Evolutionary conservation across 2,329 filamentous ascomycete species (phyloP), one percentile per base, ranked within the genome.

Genomic region (Nemania sp.): DNA sequence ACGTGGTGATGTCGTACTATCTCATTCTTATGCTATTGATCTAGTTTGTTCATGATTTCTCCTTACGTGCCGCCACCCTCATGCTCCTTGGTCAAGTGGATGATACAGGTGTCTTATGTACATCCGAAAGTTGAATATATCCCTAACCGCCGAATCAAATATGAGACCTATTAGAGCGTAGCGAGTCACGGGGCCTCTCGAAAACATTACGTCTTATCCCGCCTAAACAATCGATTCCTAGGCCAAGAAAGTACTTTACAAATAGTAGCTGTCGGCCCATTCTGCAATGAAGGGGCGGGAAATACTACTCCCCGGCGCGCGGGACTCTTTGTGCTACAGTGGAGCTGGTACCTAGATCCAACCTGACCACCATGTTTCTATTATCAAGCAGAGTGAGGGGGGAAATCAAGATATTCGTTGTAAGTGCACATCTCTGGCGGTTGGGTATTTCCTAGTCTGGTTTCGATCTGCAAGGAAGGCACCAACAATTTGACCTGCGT

Each of bases 191-290:
- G 51, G 63, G 38, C 43, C 43, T 45, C 29, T 66, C 13, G 24
- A 66, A 49, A 1, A 51, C 20, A 51, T 27, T 11, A 38, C 47
- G 35, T n/a, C 38, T n/a, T 32, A 20, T 18, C 26, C 32, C 32
- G 32, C 10, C 38, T 20, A 10, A 24, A 57, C 3, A 11, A n/a
- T 8, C 8, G 22, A 29, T 29, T 47, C 41, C 10, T 15, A 43
- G 15, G 41, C 8, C 26, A 18, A n/a, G n/a, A 1, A 59, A 41
- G 51, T 61, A 56, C 43, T 61, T 41, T 66, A 61, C 57, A 56
- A 66, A 26, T 18, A 51, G 24, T 24, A 27, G 20, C 22, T 24
- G 3, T 62, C 52, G 58, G 52, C 52, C 43, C 35, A 53, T 45
- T 11, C 32, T 57, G 20, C 45, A 61, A 13, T 1, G 5, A 26